A percentile compares a stretch with the other conserved stretches of the same genome.
These are phyloP conservation scores for Pichia inconspicua DNA, from an alignment of 1,139 yeast genomes.

Conservation along the genomic window DNA sequence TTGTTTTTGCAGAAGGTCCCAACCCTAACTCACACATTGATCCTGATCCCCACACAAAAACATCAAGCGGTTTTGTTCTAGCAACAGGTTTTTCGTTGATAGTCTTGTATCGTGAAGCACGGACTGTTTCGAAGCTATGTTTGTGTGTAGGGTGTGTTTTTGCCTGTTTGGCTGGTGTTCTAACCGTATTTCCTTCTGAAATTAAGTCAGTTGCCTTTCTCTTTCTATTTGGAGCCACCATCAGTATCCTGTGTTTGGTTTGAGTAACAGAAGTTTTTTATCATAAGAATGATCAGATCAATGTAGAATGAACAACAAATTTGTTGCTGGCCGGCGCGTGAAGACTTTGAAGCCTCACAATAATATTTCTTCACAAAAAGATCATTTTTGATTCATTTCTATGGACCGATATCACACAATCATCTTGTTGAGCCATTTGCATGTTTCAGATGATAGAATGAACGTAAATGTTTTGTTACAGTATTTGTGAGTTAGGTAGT, in stretches of 20 bases:
- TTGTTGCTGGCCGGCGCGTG: no score
- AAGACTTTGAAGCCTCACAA: no score
- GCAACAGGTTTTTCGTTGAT: slow-evolving; percentile 35
- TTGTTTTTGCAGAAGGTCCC: slow-evolving; percentile 81
- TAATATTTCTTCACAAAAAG: no score
- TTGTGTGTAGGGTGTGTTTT: slow-evolving; percentile 22
- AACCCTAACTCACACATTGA: slow-evolving; percentile 95
- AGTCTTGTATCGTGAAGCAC: slow-evolving; percentile 38
- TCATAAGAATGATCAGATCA: no score
- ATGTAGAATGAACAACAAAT: no score
- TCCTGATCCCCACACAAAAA: slow-evolving; percentile 94
- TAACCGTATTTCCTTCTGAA: slow-evolving; percentile 17
- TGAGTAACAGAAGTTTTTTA: background rate
- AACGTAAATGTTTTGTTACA: no score
- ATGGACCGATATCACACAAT: no score
- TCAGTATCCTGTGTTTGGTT: background rate
- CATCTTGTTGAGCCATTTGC: no score
- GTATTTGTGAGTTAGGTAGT: no score
- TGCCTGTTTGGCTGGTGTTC: slow-evolving; percentile 22
- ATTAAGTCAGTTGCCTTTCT: slow-evolving; percentile 12
- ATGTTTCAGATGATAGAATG: no score
- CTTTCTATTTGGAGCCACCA: slow-evolving; percentile 15
- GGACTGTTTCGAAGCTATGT: slow-evolving; percentile 42
- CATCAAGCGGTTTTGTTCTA: slow-evolving; percentile 48
- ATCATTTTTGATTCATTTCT: no score